Percentiles rank a stretch among this genome's conserved stretches.
These are phyloP conservation scores for Aspergillus egyptiacus DNA, from an alignment of 495 filamentous ascomycete species.

Conservation along the genomic window DNA sequence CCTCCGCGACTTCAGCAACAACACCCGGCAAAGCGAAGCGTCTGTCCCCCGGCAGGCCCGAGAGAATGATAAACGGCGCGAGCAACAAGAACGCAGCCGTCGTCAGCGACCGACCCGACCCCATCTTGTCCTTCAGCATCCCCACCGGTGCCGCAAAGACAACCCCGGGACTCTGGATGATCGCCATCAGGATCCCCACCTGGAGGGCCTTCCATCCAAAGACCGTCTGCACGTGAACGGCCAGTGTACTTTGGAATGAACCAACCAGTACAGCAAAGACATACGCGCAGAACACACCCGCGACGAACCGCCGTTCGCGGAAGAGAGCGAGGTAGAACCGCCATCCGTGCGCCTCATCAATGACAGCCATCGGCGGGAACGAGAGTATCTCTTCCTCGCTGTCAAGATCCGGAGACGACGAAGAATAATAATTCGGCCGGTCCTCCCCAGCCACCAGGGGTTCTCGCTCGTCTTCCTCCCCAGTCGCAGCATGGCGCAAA, in stretches of 20 bases:
- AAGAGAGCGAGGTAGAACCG: conserved; percentile 22
- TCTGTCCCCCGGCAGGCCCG: conserved; percentile 21
- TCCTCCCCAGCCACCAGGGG: background rate
- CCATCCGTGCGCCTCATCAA: conserved; percentile 13
- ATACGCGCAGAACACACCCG: conserved; percentile 22
- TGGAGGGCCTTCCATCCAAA: conserved; percentile 30
- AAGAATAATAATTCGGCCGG: too few relatives aligned
- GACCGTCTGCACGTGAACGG: conserved; percentile 24
- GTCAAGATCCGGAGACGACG: background rate
- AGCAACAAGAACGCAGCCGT: conserved; percentile 19
- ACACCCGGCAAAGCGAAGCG: conserved; percentile 17
- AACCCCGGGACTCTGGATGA: conserved; percentile 27
- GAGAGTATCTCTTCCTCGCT: background rate
- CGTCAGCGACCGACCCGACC: conserved; percentile 23
- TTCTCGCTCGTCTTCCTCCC: background rate
- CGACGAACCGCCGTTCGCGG: conserved; percentile 18
- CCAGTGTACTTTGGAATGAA: conserved; percentile 27
- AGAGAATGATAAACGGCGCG: conserved; percentile 18
- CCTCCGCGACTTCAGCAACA: conserved; percentile 10
- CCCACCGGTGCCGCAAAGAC: conserved; percentile 22
- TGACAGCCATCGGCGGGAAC: too few relatives aligned
- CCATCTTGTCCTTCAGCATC: conserved; percentile 26
- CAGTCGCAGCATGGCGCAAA: background rate
- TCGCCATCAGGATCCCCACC: conserved; percentile 26
- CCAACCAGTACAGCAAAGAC: conserved; percentile 21